Evolutionary conservation across 768 basidiomycete genomes (phyloP).

Genomic region (Leccinum arenicola): DNA sequence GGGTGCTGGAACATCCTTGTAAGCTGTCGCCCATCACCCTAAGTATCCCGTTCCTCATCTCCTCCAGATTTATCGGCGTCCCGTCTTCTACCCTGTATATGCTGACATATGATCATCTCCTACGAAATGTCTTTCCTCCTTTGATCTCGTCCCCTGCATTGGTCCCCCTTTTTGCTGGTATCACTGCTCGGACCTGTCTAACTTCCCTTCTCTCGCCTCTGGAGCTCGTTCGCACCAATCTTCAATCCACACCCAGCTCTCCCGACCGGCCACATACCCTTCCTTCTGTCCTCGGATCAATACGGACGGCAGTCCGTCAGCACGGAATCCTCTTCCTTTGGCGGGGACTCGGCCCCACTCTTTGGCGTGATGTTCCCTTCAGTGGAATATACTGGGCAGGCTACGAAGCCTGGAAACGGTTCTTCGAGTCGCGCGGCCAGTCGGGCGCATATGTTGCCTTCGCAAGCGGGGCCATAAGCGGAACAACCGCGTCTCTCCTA

Average conservation of each 20-base stretch:
- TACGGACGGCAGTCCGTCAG: conserved; percentile 55
- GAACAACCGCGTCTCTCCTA: conserved; percentile 79
- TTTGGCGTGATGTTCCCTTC: conserved; percentile 98
- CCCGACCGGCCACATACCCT: conserved; percentile 73
- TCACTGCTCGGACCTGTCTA: conserved; percentile 76
- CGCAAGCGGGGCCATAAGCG: conserved; percentile 85
- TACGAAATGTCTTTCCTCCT: conserved; percentile 59
- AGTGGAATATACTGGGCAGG: conserved; percentile 96
- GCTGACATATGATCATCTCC: conserved; percentile 89
- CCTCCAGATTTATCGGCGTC: conserved; percentile 75
- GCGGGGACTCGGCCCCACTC: conserved; percentile 86
- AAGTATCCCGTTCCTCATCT: conserved; percentile 8
- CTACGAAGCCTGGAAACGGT: conserved; percentile 80
- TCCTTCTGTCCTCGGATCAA: conserved; percentile 63
- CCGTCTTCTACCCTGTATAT: conserved; percentile 94
- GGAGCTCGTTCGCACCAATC: conserved; percentile 90
- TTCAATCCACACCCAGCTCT: conserved; percentile 82
- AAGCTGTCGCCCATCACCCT: conserved; percentile 27
- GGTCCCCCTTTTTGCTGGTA: conserved; percentile 78
- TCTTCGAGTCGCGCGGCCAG: conserved; percentile 50
- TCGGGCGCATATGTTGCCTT: conserved; percentile 74
- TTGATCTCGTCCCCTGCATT: conserved; percentile 51
- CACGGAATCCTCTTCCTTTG: conserved; percentile 76
- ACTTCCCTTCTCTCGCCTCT: conserved; percentile 81
- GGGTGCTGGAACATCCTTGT: conserved; percentile 90